These are phyloP conservation scores for Eragrostis curvula DNA, from an alignment of 176 grass and related monocot species.

Conservation along the genomic window DNA sequence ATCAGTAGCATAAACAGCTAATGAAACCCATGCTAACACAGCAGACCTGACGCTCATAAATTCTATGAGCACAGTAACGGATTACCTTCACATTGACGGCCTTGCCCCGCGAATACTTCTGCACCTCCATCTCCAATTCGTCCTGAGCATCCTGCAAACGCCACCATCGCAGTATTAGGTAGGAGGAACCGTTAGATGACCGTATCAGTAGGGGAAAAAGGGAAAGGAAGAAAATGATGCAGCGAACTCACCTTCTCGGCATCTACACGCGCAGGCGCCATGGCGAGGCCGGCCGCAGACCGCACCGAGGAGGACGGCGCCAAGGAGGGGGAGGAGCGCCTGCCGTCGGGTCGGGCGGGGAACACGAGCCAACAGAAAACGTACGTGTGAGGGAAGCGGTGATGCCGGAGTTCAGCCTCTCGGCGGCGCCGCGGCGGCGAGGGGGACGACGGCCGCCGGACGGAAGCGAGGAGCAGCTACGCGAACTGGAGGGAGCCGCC, in stretches of 20 bases:
- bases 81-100: conserved; percentile 65
- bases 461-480: too few relatives aligned
- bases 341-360: too few relatives aligned
- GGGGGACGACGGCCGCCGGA: neutral
- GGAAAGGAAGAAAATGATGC: neutral
- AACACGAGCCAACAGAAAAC: too few relatives aligned
- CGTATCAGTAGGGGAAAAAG: too few relatives aligned
- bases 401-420: too few relatives aligned
- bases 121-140: conserved; percentile 65
- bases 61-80: conserved; percentile 18
- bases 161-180: neutral
- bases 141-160: conserved; percentile 45
- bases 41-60: neutral
- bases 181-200: conserved; percentile 8
- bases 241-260: neutral
- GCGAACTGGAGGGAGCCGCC: neutral
- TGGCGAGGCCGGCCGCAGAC: neutral
- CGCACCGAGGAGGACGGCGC: neutral
- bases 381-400: too few relatives aligned
- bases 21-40: neutral
- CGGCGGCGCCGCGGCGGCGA: neutral
- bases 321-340: too few relatives aligned
- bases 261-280: neutral
- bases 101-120: conserved; percentile 75
- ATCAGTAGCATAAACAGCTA: neutral